Conservation (phyloP, 2,329 filamentous ascomycete species). For the Hypoxylon sp. region DNA sequence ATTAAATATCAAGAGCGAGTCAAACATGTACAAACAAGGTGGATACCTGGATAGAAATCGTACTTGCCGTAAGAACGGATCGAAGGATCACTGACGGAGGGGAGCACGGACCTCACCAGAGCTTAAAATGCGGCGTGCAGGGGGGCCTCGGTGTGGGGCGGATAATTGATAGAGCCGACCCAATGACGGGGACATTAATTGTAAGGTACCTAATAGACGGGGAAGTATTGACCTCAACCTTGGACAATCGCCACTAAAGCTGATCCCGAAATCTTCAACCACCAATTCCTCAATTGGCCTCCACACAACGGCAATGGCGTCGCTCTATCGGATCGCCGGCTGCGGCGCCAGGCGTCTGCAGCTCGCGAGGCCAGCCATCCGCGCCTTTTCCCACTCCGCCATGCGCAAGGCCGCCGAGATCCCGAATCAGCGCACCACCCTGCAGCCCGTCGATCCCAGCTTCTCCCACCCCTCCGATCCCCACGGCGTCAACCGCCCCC, state of each 20-base stretch:
- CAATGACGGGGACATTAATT: conserved; percentile 53
- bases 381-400: conserved; percentile 76
- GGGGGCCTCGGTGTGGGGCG: conserved; percentile 29
- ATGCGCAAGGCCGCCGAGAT: conserved; percentile 75
- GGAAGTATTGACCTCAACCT: conserved; percentile 30
- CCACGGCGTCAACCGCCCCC: conserved; percentile 63
- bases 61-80: neutral
- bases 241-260: conserved; percentile 20
- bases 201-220: conserved; percentile 22
- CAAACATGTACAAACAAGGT: neutral
- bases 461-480: conserved; percentile 69
- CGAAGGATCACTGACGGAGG: neutral
- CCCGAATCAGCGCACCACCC: conserved; percentile 69
- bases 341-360: conserved; percentile 77
- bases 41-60: neutral
- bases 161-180: conserved; percentile 48
- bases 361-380: conserved; percentile 51
- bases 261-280: conserved; percentile 39
- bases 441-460: conserved; percentile 76
- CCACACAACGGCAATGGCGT: conserved; percentile 71
- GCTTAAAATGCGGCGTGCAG: conserved; percentile 10
- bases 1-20: neutral
- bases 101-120: neutral
- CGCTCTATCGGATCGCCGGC: conserved; percentile 80
- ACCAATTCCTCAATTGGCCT: conserved; percentile 51